Conservation (phyloP, 495 filamentous ascomycete species). For the Xylona heveae region DNA sequence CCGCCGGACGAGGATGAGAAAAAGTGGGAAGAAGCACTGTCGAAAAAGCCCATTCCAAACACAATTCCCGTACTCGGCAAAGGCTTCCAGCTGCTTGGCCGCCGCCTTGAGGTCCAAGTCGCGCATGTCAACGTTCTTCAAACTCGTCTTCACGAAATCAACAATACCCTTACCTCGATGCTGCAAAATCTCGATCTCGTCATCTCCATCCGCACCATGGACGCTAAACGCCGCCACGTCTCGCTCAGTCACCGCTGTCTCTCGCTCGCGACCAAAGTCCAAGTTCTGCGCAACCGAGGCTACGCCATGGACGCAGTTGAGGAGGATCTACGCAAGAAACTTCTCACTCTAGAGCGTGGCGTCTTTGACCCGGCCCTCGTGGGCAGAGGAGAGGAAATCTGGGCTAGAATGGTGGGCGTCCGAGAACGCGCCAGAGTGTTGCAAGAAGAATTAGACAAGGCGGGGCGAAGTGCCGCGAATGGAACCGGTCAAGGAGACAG, state of each 20-base stretch:
- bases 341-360: constrained; percentile 47
- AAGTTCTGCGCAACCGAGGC: constrained; percentile 74
- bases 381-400: constrained; percentile 81
- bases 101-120: constrained; percentile 58
- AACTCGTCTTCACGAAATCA: constrained; percentile 75
- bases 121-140: constrained; percentile 52
- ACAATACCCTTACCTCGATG: constrained; percentile 55
- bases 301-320: constrained; percentile 85
- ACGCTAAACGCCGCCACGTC: constrained; percentile 60
- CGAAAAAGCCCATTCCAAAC: constrained; percentile 56
- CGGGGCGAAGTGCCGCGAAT: constrained; percentile 26
- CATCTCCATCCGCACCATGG: constrained; percentile 56
- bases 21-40: constrained; percentile 86
- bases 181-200: constrained; percentile 66
- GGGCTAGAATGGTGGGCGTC: constrained; percentile 79
- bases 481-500: constrained; percentile 26
- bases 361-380: constrained; percentile 69
- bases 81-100: constrained; percentile 48
- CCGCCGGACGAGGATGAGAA: constrained; percentile 51
- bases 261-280: constrained; percentile 71
- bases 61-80: constrained; percentile 54
- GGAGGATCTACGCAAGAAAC: constrained; percentile 73
- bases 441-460: constrained; percentile 55
- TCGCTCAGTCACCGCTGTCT: constrained; percentile 64
- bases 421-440: constrained; percentile 59